Evolutionary conservation across 495 filamentous ascomycete genomes (phyloP).

Genomic region (Physcia stellaris): DNA sequence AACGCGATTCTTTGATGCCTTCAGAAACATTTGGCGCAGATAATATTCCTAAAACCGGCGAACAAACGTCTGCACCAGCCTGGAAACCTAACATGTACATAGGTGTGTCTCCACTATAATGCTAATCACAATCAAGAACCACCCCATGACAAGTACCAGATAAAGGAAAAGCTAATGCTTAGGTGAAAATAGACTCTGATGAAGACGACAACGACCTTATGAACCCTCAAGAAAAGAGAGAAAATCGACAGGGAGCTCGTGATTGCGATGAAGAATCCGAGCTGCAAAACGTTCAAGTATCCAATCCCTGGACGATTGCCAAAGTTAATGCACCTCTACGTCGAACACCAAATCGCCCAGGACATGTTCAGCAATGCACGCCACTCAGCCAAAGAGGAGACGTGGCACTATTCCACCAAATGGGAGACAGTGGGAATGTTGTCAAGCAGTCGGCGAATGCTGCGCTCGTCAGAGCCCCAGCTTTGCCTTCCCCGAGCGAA

Average conservation of each 20-base stretch:
- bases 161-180: not conserved
- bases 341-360: slow-evolving; percentile 1
- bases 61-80: not conserved
- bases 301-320: slow-evolving; percentile 48
- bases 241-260: too few species aligned
- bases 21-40: not conserved
- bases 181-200: not conserved
- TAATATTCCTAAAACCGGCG: not conserved
- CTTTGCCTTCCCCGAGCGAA: not conserved
- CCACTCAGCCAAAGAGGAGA: slow-evolving; percentile 12
- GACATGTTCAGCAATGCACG: slow-evolving; percentile 9
- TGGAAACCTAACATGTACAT: not conserved
- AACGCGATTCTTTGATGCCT: not conserved
- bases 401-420: not conserved
- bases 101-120: not conserved
- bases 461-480: not conserved
- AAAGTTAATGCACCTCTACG: slow-evolving; percentile 36
- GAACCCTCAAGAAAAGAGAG: not conserved
- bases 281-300: slow-evolving; percentile 19
- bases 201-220: slow-evolving; percentile 1
- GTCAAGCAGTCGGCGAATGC: not conserved
- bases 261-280: slow-evolving; percentile 10
- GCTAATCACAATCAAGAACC: not conserved
- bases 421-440: too few species aligned
- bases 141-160: too few species aligned